Percentiles rank a stretch among this genome's conserved stretches.
Evolutionary conservation across 2,329 filamentous ascomycete species (phyloP).

Genomic region (Cordyceps cateniannulata): DNA sequence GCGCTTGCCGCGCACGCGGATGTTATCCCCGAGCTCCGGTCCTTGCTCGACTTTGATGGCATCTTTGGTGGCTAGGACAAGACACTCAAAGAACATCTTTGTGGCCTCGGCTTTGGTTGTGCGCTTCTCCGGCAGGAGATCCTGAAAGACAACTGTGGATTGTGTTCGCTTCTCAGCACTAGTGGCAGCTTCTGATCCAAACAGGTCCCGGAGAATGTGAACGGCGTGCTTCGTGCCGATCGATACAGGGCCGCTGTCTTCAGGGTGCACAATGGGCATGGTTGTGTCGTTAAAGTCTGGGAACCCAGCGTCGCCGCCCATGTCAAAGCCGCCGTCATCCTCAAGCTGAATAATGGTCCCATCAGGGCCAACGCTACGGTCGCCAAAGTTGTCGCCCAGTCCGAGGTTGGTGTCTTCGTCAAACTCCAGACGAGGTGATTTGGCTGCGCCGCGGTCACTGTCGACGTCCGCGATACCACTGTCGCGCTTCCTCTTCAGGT

Average conservation of each 20-base stretch:
- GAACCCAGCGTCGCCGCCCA: constrained; percentile 50
- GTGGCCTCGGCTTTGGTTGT: constrained; percentile 88
- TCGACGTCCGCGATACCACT: constrained; percentile 78
- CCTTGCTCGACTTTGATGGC: constrained; percentile 94
- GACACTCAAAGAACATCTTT: constrained; percentile 98
- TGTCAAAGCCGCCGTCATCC: constrained; percentile 33
- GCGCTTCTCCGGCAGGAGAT: constrained; percentile 73
- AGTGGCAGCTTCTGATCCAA: constrained; percentile 65
- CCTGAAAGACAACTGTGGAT: constrained; percentile 78
- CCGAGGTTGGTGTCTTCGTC: constrained; percentile 57
- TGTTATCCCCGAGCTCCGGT: constrained; percentile 66
- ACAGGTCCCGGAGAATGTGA: constrained; percentile 83
- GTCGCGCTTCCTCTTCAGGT: constrained; percentile 90
- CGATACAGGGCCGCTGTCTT: constrained; percentile 80
- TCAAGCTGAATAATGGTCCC: constrained; percentile 44
- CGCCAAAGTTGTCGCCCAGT: constrained; percentile 43
- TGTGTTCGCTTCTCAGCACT: constrained; percentile 68
- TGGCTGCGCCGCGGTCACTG: constrained; percentile 55
- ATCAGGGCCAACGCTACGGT: constrained; percentile 49
- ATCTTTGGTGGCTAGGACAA: constrained; percentile 95
- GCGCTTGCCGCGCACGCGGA: constrained; percentile 82
- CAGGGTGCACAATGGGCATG: constrained; percentile 68
- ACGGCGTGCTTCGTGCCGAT: constrained; percentile 93
- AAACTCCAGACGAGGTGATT: constrained; percentile 63
- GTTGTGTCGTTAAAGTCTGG: constrained; percentile 67